These are phyloP conservation scores for Tothia fuscella DNA, from an alignment of 2,329 filamentous ascomycete species.

Conservation along the genomic window DNA sequence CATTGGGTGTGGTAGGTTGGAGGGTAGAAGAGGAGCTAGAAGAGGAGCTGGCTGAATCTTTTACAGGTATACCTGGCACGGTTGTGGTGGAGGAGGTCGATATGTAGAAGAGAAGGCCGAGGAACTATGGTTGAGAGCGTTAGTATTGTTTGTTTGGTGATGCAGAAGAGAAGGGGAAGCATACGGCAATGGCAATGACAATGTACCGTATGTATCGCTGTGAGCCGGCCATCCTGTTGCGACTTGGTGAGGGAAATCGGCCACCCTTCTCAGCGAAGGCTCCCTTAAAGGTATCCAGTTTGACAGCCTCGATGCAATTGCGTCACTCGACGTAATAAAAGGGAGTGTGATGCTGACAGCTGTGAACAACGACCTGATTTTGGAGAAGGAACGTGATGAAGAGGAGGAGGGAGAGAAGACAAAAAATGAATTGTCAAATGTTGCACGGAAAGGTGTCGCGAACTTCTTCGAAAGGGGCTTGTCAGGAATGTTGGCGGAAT, in stretches of 20 bases:
- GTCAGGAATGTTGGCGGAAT: no score
- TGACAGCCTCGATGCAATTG: no score
- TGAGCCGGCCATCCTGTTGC: slow-evolving; percentile 64
- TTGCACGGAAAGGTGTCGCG: no score
- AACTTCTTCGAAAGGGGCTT: no score
- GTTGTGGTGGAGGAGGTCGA: slow-evolving; percentile 19
- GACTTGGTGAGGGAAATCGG: slow-evolving; percentile 50
- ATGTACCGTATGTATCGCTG: slow-evolving; percentile 62
- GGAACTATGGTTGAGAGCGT: slow-evolving; percentile 30
- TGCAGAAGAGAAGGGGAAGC: slow-evolving; percentile 23
- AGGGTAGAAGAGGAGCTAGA: not conserved
- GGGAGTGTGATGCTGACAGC: no score
- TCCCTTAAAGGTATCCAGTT: slow-evolving; percentile 3
- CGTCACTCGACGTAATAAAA: no score
- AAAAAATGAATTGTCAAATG: not conserved
- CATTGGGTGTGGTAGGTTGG: slow-evolving; percentile 20
- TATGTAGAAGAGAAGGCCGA: slow-evolving; percentile 73
- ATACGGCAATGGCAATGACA: slow-evolving; percentile 72
- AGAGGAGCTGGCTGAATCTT: no score
- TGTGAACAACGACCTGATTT: no score
- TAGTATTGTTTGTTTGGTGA: slow-evolving; percentile 11
- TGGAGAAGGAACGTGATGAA: not conserved
- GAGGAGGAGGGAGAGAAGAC: not conserved
- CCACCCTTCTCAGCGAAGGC: slow-evolving; percentile 10
- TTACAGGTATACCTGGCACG: not conserved